A percentile compares a stretch with the other conserved stretches of the same genome.
Evolutionary conservation across 2,329 filamentous ascomycete genomes (phyloP).

Genomic region (Juglanconis oblonga): DNA sequence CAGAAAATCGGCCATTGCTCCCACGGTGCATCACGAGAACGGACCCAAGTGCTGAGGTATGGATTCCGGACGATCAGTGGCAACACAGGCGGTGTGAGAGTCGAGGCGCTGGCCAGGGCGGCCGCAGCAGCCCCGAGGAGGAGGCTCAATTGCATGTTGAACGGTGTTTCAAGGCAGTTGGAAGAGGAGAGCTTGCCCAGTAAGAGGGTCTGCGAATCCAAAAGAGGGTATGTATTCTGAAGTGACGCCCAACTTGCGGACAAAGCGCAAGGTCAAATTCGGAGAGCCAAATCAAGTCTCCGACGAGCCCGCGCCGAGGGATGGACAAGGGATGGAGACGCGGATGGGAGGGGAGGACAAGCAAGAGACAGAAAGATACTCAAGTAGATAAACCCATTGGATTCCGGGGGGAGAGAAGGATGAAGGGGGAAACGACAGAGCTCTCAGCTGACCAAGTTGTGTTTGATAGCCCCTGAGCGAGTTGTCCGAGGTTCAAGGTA

Average conservation of each 20-base stretch:
- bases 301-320: conserved; percentile 14
- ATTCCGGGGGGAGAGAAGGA: neutral
- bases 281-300: neutral
- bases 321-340: neutral
- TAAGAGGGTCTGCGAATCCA: neutral
- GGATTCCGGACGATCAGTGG: conserved; percentile 59
- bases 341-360: neutral
- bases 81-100: conserved; percentile 53
- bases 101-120: conserved; percentile 43
- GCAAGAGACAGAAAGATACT: neutral
- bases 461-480: neutral
- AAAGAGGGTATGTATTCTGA: neutral
- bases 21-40: conserved; percentile 72
- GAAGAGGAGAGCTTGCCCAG: neutral
- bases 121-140: conserved; percentile 33
- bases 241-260: neutral
- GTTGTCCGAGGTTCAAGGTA: neutral
- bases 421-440: neutral
- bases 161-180: neutral
- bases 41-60: conserved; percentile 59
- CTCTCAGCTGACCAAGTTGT: neutral
- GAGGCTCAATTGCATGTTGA: conserved; percentile 27
- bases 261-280: neutral
- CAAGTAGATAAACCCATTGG: neutral
- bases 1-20: conserved; percentile 72